These are phyloP conservation scores for Ophiosphaerella korrae DNA, from an alignment of 2,329 filamentous ascomycete genomes.

Conservation along the genomic window DNA sequence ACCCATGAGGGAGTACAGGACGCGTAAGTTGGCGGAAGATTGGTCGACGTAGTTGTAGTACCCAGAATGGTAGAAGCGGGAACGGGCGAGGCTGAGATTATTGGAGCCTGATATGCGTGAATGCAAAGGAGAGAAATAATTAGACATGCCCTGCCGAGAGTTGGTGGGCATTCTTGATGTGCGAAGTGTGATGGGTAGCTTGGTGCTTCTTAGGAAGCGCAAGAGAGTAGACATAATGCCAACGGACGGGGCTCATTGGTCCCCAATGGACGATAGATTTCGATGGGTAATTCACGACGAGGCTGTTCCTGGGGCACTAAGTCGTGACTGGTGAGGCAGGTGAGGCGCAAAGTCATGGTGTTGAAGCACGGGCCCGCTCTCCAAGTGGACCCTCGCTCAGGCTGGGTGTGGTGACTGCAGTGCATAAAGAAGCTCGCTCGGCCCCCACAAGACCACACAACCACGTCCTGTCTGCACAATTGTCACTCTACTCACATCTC, in stretches of 20 bases:
- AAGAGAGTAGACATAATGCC: slow-evolving; percentile 16
- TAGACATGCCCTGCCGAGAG: slow-evolving; percentile 1
- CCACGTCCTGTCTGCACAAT: slow-evolving; percentile 25
- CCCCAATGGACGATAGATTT: too few species aligned
- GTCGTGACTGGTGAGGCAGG: too few species aligned
- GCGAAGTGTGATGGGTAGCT: slow-evolving; percentile 4
- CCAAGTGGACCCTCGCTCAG: slow-evolving; percentile 21
- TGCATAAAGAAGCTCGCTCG: slow-evolving; percentile 39
- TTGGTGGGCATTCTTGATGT: slow-evolving; percentile 3
- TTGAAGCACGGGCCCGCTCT: slow-evolving; percentile 22
- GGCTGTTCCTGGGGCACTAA: too few species aligned
- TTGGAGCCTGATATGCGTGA: slow-evolving; percentile 2
- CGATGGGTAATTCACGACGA: too few species aligned
- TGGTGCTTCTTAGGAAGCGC: slow-evolving; percentile 15
- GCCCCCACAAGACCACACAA: slow-evolving; percentile 32
- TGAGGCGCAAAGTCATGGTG: too few species aligned
- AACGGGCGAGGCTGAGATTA: slow-evolving; percentile 8
- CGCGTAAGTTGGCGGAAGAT: slow-evolving; percentile 15
- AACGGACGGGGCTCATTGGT: too few species aligned
- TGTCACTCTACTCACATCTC: slow-evolving; percentile 11
- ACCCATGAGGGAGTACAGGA: slow-evolving; percentile 47
- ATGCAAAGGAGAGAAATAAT: slow-evolving; percentile 26
- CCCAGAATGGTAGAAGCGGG: slow-evolving; percentile 12
- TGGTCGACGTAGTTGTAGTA: slow-evolving; percentile 2
- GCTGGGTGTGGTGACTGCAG: slow-evolving; percentile 2